phyloP scores from a whole-genome alignment of 371 early-diverging fungal genomes.

The Actinomortierella ambigua region DNA sequence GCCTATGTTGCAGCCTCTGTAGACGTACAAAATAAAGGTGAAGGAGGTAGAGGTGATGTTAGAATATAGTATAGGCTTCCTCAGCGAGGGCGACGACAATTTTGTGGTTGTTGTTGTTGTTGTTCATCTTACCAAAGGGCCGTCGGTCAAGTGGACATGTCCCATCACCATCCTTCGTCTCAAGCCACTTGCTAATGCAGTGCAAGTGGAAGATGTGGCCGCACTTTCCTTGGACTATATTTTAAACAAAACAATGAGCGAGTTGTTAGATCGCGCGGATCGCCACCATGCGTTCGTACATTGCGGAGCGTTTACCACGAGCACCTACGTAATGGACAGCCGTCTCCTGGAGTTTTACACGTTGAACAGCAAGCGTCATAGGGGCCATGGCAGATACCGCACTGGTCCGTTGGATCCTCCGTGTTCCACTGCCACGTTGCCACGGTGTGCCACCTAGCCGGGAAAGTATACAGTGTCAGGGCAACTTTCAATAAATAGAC shows the following conservation, averaged over 20 bases:
- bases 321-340: slow-evolving; percentile 34
- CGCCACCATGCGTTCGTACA: no score
- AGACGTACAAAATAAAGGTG: background rate
- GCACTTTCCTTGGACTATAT: slow-evolving; percentile 32
- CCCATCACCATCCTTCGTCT: slow-evolving; percentile 31
- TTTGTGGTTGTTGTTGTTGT: background rate
- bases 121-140: slow-evolving; percentile 24
- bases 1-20: slow-evolving; percentile 23
- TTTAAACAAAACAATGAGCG: background rate
- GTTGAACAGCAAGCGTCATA: slow-evolving; percentile 38
- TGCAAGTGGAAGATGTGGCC: slow-evolving; percentile 40
- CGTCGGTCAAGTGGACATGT: slow-evolving; percentile 42
- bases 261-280: no score
- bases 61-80: background rate
- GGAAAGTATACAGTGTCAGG: background rate
- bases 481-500: no score
- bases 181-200: slow-evolving; percentile 42
- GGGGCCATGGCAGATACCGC: slow-evolving; percentile 41
- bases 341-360: slow-evolving; percentile 40
- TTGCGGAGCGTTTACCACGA: no score
- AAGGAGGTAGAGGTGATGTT: background rate
- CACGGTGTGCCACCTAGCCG: slow-evolving; percentile 33
- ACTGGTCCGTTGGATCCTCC: slow-evolving; percentile 37
- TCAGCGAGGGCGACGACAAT: background rate
- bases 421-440: slow-evolving; percentile 44